Evolutionary conservation across 495 filamentous ascomycete genomes (phyloP), one percentile per base, ranked within the genome.

Genomic region (Lophiotrema nucula): DNA sequence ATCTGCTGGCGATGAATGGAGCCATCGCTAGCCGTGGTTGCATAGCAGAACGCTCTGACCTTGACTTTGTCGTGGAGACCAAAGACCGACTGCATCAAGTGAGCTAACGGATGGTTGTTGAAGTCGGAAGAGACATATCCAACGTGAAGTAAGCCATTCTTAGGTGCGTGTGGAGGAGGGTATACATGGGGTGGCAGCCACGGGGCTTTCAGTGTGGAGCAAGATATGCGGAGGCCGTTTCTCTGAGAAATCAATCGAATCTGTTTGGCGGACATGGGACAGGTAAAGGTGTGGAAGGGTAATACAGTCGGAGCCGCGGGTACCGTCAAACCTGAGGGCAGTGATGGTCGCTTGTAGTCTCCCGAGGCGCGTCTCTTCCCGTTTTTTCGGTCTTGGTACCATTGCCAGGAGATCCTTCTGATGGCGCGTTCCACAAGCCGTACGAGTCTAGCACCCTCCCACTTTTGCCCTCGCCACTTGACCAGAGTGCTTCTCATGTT

Each of bases 241-340:
- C 93, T 81, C 69, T 97, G 91, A 16, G 93, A 97, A 56, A 99
- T 97, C 70, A 88, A 85, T 2, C 95, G 88, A 58, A 99, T 90
- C 64, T 97, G 90, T 69, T 91, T 92, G 1, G 93, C 91, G 13
- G 89, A 92, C 52, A 99, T 74, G 0, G 93, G 93, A 62, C 88
- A 95, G 28, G 93, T 97, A 69, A 99, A 99, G 2, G 93, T 97
- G 68, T 99, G 95, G 66, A 99, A 99, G n/a, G 93, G 93, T 2
- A 99, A 76, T 13, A 99, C 92, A 0, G 93, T 99, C 11, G 93
- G 93, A 16, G 93, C 93, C 47, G 88, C 86, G 4, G 95, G 95
- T 6, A 93, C 82, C 16, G 91, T 79, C 25, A 99, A 73, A 27
- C 81, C 77, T 21, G 81, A 67, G 5, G 95, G 93, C 38, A 95